Evolutionary conservation across 768 basidiomycete species (phyloP).

Genomic region (Boletus barrowsii): DNA sequence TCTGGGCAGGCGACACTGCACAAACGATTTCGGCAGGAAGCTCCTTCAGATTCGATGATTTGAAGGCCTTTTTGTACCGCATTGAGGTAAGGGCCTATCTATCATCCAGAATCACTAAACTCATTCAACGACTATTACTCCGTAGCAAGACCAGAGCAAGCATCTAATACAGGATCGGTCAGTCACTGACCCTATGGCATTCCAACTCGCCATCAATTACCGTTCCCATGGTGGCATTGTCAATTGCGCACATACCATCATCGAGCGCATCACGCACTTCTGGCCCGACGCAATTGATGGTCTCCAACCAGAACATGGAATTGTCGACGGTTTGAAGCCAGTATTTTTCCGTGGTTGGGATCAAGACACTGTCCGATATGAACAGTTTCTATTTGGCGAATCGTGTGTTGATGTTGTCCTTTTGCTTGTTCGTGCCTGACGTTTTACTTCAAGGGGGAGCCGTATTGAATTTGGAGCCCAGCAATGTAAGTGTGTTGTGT

Average conservation of each 20-base stretch:
- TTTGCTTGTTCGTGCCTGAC: conserved; percentile 6
- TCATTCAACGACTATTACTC: neutral
- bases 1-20: conserved; percentile 81
- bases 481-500: conserved; percentile 47
- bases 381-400: conserved; percentile 56
- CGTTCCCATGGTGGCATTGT: conserved; percentile 74
- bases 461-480: conserved; percentile 59
- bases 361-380: conserved; percentile 40
- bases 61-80: conserved; percentile 64
- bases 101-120: neutral
- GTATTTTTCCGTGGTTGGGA: conserved; percentile 54
- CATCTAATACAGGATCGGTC: conserved; percentile 11
- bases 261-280: conserved; percentile 57
- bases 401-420: conserved; percentile 32
- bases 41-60: conserved; percentile 66
- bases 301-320: conserved; percentile 53
- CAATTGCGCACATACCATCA: conserved; percentile 62
- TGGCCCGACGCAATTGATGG: conserved; percentile 66
- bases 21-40: conserved; percentile 75
- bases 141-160: conserved; percentile 22
- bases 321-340: conserved; percentile 53
- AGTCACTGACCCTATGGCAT: conserved; percentile 35
- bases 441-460: conserved; percentile 34
- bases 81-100: conserved; percentile 45
- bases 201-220: conserved; percentile 64